Evolutionary conservation across 805 yeast species (phyloP), one percentile per base, ranked within the genome.

Genomic region (Myxozyma udenii): DNA sequence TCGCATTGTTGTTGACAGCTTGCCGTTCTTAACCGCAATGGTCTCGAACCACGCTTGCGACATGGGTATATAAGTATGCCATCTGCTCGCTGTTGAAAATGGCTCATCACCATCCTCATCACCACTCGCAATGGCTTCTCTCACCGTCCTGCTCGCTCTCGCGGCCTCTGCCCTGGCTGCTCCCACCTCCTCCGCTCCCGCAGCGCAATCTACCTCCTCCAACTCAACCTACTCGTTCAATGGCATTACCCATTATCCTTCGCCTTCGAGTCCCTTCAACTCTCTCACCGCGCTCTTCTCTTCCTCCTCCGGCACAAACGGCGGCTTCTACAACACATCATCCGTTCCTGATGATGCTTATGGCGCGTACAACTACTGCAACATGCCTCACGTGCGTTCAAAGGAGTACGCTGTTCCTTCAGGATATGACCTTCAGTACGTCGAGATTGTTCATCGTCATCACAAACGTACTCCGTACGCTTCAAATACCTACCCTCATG

Each of bases 391-490:
- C 52, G 68, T 72, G 37, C 62, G 68, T 12, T 65, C 69, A 18
- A 67, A 62, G 26, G 57, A 59, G 19, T 72, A 67, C 50, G 62
- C 61, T 6, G 44, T 44, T 19, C 58, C 58, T 11, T 28, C 36
- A 38, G 38, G 58, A 45, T n/a, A 46, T 54, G 41, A 19, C 4
- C 43, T 52, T 12, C 43, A 45, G 19, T 72, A 71, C 46, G 73
- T 73, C 22, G 76, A 74, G 50, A 55, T 71, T 41, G 63, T 73
- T 22, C 78, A 74, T 54, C 69, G 77, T 30, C 77, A 74, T 54
- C 77, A 74, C 53, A 71, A 71, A 51, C 66, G 78, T 53, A 71
- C 77, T 1, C 69, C 75, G 18, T 74, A 74, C 57, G 55, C 55
- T 4, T 46, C 55, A 25, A 73, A 74, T 53, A 50, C 66, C 26